Base-by-base conservation (phyloP, 257 asterid genomes). In the Solanum pennellii region DNA sequence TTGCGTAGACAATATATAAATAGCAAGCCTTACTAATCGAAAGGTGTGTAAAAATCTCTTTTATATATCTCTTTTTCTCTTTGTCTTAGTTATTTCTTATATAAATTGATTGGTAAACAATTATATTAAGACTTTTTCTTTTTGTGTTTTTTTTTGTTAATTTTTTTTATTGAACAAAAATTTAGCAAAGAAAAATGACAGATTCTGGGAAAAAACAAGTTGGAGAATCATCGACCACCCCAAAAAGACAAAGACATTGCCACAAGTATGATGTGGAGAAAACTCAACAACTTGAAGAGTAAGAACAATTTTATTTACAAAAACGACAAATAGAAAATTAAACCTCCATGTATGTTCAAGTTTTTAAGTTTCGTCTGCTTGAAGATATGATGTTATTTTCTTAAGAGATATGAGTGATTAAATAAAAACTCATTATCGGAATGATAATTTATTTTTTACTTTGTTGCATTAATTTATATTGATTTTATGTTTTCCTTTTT, bases 271-370 rank as follows among this genome's bases (percentile, higher is more conserved):
- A 95, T 13, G 31, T 91, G 15, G 92, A 93, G 75, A 94, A 95
- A 84, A 93, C 94, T 87, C 92, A 90, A 60, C 91, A 88, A 33
- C 97, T 95, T 21, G 95, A 95, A 92, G 93, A 87, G 95, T 94
- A 94, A 41, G 87, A 45, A 85, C 73, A 20, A 21, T 35, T 86
- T 88, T 75, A 86, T 84, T 82, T 37, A 52, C n/a, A 52, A 52
- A n/a, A 16, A 18, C 4, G 62, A 18, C 79, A 68, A 29, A n/a
- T 83, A 62, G 25, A 49, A 86, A 72, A 1, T 27, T 31, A 18
- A 13, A 76, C 59, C 59, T 68, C 66, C 82, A 39, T 10, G 5
- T 60, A 60, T 12, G 88, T 44, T 69, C 86, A 33, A 11, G 21
- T 83, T 5, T n/a, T 37, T 37, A 2, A 23, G 23, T 14, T 31